Evolutionary conservation across 306 rosid genomes (phyloP), one percentile per base, ranked within the genome.

Genomic region (Prinsepia uniflora): DNA sequence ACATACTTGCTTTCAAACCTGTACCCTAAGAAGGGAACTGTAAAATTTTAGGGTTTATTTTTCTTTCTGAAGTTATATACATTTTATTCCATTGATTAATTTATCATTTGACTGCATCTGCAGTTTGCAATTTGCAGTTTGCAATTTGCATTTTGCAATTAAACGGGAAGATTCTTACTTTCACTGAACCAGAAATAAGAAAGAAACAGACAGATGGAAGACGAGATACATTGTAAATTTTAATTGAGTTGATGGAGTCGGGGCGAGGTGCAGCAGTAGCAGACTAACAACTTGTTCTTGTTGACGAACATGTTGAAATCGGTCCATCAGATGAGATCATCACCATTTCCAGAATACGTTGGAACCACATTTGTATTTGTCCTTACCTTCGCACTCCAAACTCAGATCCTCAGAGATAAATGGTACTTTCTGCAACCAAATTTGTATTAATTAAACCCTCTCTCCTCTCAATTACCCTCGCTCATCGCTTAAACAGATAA

Each of bases 341-440:
- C 86, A 89, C 99, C 99, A 95, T 85, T 91, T 95, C 99, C 99
- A 95, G 87, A 95, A 95, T 65, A 95, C 99, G 80, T 95, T 95
- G 76, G 99, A 95, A 66, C 96, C 99, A 63, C 99, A 95, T 84
- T 95, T 95, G 96, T 55, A 95, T 68, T 95, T 95, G 80, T 95
- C 99, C 75, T 84, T 95, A 6, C 99, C 99, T 73, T 91, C 91
- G 54, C 99, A 95, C 71, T 95, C 99, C 78, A 95, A 70, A 2
- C 64, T 83, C 91, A 95, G 84, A 80, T 95, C 99, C 0, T 95
- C 99, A 54, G 80, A 63, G 54, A 94, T 2, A 82, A 91, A 94
- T 54, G 96, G 97, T 13, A 94, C 96, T 86, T 91, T 91, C 99
- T 94, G 96, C 90, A 65, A 42, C 60, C 67, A 10, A 8, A 2